These are phyloP conservation scores for Stephania cephalantha DNA, from an alignment of 164 flowering plant genomes.

Conservation along the genomic window DNA sequence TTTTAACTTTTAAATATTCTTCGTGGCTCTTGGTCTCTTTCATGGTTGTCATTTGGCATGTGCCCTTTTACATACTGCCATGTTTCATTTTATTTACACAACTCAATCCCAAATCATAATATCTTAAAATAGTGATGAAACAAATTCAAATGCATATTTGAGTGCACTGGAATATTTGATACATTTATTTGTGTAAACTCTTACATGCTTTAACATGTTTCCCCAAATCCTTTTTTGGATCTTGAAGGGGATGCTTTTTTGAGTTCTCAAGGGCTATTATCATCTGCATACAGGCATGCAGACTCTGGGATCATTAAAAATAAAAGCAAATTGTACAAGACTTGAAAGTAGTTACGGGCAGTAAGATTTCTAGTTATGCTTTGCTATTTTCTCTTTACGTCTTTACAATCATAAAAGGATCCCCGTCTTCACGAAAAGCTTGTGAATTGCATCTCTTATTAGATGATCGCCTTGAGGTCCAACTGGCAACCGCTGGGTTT, in stretches of 20 bases:
- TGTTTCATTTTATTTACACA: not conserved
- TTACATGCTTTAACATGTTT: not conserved
- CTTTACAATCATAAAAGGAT: constrained; percentile 59
- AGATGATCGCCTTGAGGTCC: constrained; percentile 6
- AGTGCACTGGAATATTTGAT: not conserved
- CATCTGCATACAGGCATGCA: not conserved
- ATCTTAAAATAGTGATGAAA: not conserved
- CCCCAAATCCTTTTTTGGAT: not conserved
- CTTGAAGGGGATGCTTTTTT: not conserved
- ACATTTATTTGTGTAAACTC: not conserved
- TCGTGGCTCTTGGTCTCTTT: not conserved
- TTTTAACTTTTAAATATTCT: not conserved
- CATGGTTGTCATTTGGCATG: not conserved
- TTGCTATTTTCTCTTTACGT: constrained; percentile 28
- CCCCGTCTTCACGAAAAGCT: constrained; percentile 85
- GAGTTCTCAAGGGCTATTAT: not conserved
- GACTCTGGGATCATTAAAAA: not conserved
- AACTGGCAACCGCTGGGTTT: not conserved
- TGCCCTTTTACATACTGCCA: not conserved
- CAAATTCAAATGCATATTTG: not conserved
- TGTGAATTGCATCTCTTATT: constrained; percentile 19
- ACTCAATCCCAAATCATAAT: not conserved
- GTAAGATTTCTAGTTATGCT: constrained; percentile 19
- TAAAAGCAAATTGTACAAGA: too few species aligned
- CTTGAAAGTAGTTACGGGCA: too few species aligned